Evolutionary conservation across 2,329 filamentous ascomycete genomes (phyloP).

Genomic region (Nemania bipapillata): DNA sequence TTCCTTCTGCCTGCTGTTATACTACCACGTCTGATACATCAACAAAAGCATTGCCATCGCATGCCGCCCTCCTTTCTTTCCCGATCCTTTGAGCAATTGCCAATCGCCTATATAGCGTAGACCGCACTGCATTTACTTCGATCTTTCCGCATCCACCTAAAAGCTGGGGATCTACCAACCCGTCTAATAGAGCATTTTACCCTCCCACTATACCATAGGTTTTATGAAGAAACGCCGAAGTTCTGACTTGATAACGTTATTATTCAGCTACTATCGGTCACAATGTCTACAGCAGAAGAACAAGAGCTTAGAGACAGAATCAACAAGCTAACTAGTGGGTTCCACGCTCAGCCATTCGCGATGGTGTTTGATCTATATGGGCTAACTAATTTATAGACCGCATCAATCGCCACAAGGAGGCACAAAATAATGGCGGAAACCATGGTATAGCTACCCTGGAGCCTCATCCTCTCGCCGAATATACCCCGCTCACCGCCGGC

Average conservation of each 20-base stretch:
- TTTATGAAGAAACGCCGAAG: conserved; percentile 2
- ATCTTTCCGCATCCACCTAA: conserved; percentile 6
- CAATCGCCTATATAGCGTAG: background rate
- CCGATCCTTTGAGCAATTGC: conserved; percentile 15
- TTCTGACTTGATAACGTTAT: conserved; percentile 35
- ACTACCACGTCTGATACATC: background rate
- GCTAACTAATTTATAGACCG: conserved; percentile 65
- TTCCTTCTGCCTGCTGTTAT: conserved; percentile 15
- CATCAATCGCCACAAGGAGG: conserved; percentile 79
- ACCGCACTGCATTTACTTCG: background rate
- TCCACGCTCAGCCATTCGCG: conserved; percentile 8
- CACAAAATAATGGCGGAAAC: conserved; percentile 62
- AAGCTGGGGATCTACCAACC: background rate
- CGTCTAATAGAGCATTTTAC: background rate
- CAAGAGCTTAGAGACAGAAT: conserved; percentile 66
- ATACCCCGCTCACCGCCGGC: conserved; percentile 7
- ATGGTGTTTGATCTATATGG: background rate
- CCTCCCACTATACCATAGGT: background rate
- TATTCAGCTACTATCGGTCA: conserved; percentile 35
- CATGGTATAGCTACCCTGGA: conserved; percentile 40
- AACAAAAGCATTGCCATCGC: conserved; percentile 10
- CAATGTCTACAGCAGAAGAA: conserved; percentile 55
- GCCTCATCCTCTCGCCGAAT: background rate
- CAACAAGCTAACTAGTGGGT: conserved; percentile 62
- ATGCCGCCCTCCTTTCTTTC: background rate